phyloP scores from a whole-genome alignment of 768 basidiomycete species.

The Cyclocybe cylindracea region DNA sequence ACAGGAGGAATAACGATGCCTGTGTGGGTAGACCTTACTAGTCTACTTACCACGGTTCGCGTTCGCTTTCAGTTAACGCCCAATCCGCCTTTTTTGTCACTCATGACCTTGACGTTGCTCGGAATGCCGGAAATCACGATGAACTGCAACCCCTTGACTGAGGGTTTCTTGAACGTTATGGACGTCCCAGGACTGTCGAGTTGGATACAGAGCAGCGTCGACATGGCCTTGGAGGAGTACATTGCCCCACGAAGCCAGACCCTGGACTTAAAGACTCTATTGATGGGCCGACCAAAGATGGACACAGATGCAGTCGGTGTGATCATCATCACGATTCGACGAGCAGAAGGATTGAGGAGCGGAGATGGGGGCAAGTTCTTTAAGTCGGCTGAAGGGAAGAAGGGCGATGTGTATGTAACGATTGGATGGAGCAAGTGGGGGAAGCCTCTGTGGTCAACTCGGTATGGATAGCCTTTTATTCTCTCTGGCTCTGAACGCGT shows the following conservation, averaged over 20 bases:
- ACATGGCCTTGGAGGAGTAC: slow-evolving; percentile 59
- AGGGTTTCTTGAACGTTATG: slow-evolving; percentile 72
- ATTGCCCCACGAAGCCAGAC: slow-evolving; percentile 75
- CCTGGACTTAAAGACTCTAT: slow-evolving; percentile 64
- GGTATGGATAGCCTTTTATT: slow-evolving; percentile 24
- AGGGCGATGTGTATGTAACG: slow-evolving; percentile 60
- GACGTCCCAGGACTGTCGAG: slow-evolving; percentile 70
- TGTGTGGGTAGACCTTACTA: slow-evolving; percentile 74
- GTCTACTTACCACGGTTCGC: slow-evolving; percentile 62
- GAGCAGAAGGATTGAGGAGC: slow-evolving; percentile 51
- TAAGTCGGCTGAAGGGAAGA: slow-evolving; percentile 28
- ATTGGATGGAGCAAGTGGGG: slow-evolving; percentile 65
- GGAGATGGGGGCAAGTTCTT: slow-evolving; percentile 38
- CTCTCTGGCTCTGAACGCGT: neutral
- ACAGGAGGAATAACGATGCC: slow-evolving; percentile 47
- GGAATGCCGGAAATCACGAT: slow-evolving; percentile 69
- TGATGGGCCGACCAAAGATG: slow-evolving; percentile 61
- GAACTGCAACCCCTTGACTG: slow-evolving; percentile 64
- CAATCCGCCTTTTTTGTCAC: slow-evolving; percentile 58
- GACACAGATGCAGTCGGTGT: slow-evolving; percentile 69
- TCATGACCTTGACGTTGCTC: slow-evolving; percentile 60
- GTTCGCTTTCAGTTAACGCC: slow-evolving; percentile 75
- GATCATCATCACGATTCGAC: slow-evolving; percentile 63
- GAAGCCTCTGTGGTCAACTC: slow-evolving; percentile 69
- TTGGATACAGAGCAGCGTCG: slow-evolving; percentile 69